Percentiles rank a stretch among this genome's conserved stretches.
Evolutionary conservation across 2,329 filamentous ascomycete species (phyloP).

Genomic region (Phialemoniopsis sp.): DNA sequence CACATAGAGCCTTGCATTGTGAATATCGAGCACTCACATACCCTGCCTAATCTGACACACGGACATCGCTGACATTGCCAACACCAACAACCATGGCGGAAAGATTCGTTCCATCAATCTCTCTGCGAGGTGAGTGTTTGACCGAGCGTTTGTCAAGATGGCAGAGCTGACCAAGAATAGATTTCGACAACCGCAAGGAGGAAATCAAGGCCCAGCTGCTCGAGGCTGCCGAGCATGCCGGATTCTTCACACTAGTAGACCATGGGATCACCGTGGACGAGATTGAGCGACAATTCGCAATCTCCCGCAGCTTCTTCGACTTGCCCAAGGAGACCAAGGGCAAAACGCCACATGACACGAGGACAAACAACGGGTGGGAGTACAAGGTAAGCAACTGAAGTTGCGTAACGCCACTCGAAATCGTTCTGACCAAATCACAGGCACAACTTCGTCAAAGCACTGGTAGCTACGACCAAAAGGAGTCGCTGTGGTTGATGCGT

Average conservation of each 20-base stretch:
- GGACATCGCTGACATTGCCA: too few relatives aligned
- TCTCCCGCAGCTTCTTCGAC: constrained; percentile 35
- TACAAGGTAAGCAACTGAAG: constrained; percentile 33
- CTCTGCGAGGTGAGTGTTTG: constrained; percentile 5
- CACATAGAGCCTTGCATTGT: too few relatives aligned
- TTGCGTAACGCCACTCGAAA: too few relatives aligned
- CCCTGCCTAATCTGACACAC: too few relatives aligned
- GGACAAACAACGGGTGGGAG: constrained; percentile 49
- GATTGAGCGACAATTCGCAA: constrained; percentile 11
- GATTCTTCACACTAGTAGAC: constrained; percentile 43
- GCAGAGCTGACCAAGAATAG: too few relatives aligned
- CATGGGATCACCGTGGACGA: constrained; percentile 27
- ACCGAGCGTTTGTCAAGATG: constrained; percentile 11
- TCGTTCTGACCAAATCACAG: constrained; percentile 1
- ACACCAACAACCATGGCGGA: background rate
- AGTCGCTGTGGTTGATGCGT: constrained; percentile 50
- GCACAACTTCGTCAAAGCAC: constrained; percentile 45
- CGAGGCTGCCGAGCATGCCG: constrained; percentile 43
- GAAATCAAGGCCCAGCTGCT: constrained; percentile 42
- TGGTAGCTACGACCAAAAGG: constrained; percentile 44
- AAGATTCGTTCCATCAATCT: constrained; percentile 7
- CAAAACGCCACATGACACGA: constrained; percentile 37
- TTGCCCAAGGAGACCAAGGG: constrained; percentile 37
- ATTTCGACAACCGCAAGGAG: constrained; percentile 38
- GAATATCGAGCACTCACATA: too few relatives aligned